Percentiles rank a stretch among this genome's conserved stretches.
Evolutionary conservation across 148 eudicot species (phyloP).

Genomic region (Persicaria maculosa): DNA sequence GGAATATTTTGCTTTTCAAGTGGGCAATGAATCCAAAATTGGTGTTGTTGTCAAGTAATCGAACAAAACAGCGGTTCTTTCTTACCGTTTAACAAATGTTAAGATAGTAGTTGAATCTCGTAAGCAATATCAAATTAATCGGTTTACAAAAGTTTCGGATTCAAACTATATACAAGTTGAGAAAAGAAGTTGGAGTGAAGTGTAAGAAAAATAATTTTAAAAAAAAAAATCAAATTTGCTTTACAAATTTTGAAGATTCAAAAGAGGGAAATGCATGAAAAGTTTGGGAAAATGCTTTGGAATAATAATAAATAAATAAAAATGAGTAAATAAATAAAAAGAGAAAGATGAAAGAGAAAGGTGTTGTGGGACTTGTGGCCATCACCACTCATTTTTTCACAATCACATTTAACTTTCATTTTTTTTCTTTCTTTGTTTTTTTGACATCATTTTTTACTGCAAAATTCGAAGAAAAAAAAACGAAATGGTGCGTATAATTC

Average conservation of each 20-base stretch:
- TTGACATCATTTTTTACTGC: too few relatives aligned
- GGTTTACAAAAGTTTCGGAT: too few relatives aligned
- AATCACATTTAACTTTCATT: not conserved
- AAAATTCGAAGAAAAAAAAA: too few relatives aligned
- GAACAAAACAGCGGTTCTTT: too few relatives aligned
- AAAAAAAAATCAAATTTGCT: not conserved
- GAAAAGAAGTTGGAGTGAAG: not conserved
- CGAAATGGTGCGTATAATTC: too few relatives aligned
- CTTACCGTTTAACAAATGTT: too few relatives aligned
- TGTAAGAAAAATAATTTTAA: not conserved
- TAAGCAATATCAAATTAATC: too few relatives aligned
- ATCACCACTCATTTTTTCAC: constrained; percentile 9
- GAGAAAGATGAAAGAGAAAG: constrained; percentile 6
- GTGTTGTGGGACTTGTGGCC: not conserved
- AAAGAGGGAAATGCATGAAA: constrained; percentile 6
- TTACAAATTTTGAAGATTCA: not conserved
- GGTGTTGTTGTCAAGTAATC: not conserved
- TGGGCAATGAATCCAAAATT: not conserved
- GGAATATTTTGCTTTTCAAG: not conserved
- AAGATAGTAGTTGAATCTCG: too few relatives aligned
- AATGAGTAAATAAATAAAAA: not conserved
- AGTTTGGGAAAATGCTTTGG: not conserved
- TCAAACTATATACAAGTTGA: not conserved
- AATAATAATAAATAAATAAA: too few relatives aligned
- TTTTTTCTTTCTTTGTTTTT: not conserved